Conservation (phyloP, 768 basidiomycete species). For the Tylopilus vinaceipallidus region DNA sequence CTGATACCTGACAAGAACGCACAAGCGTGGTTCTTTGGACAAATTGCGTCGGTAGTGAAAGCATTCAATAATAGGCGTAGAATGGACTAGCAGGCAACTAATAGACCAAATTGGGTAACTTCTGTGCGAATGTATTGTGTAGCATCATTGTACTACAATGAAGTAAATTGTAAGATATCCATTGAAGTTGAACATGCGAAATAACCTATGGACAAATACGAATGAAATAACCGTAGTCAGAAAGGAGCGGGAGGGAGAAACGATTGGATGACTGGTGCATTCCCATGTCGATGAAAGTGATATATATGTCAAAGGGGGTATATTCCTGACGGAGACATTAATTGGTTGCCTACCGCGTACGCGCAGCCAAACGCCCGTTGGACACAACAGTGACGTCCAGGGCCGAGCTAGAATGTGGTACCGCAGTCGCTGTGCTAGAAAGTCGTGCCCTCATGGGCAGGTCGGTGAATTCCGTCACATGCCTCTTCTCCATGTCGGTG, state of each 20-base stretch:
- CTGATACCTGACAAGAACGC: constrained; percentile 72
- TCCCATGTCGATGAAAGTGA: constrained; percentile 21
- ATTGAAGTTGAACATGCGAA: constrained; percentile 23
- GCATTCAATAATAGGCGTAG: constrained; percentile 69
- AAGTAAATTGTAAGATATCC: constrained; percentile 25
- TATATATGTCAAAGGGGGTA: constrained; percentile 27
- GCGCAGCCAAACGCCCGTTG: constrained; percentile 22
- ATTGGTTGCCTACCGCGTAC: constrained; percentile 18
- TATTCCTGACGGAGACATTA: constrained; percentile 25
- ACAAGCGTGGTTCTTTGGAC: constrained; percentile 78
- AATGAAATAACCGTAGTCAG: constrained; percentile 16
- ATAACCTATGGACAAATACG: constrained; percentile 25
- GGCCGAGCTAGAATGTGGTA: constrained; percentile 39
- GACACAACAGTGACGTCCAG: constrained; percentile 38
- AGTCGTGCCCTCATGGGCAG: constrained; percentile 50
- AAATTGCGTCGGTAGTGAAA: constrained; percentile 75
- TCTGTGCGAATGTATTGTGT: constrained; percentile 22
- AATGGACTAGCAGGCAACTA: constrained; percentile 49
- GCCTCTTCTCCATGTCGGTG: constrained; percentile 29
- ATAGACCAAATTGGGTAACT: constrained; percentile 16
- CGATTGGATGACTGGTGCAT: constrained; percentile 10
- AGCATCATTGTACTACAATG: constrained; percentile 25
- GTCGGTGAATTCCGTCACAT: constrained; percentile 35
- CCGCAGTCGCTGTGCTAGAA: constrained; percentile 53
- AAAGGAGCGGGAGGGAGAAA: constrained; percentile 20